A percentile compares a stretch with the other conserved stretches of the same genome.
These are phyloP conservation scores for Barnettozyma populi DNA, from an alignment of 805 yeast species.

Conservation along the genomic window DNA sequence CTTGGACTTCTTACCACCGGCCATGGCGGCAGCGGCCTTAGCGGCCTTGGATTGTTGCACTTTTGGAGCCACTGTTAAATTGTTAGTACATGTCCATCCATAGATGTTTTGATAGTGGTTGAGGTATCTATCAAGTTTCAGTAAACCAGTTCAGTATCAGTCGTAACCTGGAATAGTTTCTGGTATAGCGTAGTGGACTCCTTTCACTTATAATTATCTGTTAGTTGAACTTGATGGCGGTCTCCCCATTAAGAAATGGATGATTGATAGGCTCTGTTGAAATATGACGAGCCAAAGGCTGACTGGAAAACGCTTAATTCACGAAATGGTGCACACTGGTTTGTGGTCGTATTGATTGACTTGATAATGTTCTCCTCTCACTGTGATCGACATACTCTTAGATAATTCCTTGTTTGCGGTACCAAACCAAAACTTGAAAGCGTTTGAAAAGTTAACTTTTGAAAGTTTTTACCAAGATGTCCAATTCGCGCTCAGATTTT, in stretches of 20 bases:
- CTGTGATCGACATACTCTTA: constrained; percentile 8
- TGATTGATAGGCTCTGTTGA: background rate
- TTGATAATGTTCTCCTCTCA: background rate
- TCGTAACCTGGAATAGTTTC: background rate
- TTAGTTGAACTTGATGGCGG: too few relatives aligned
- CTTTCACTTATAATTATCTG: too few relatives aligned
- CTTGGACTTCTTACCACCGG: constrained; percentile 99
- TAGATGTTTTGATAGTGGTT: background rate
- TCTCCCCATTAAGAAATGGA: background rate
- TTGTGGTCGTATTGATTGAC: background rate
- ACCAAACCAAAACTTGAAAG: constrained; percentile 6
- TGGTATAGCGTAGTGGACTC: background rate
- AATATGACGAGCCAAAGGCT: background rate
- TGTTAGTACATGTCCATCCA: constrained; percentile 16
- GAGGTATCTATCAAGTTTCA: background rate
- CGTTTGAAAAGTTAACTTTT: constrained; percentile 8
- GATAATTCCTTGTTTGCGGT: constrained; percentile 11
- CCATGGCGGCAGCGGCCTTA: constrained; percentile 99
- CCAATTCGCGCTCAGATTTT: background rate
- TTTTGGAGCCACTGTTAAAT: constrained; percentile 86
- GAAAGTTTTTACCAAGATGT: constrained; percentile 7
- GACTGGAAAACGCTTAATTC: background rate
- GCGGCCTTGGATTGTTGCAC: constrained; percentile 99
- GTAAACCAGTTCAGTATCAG: background rate
- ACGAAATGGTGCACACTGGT: background rate